Conservation (phyloP, 345 rosid species). For the Populus nigra region DNA sequence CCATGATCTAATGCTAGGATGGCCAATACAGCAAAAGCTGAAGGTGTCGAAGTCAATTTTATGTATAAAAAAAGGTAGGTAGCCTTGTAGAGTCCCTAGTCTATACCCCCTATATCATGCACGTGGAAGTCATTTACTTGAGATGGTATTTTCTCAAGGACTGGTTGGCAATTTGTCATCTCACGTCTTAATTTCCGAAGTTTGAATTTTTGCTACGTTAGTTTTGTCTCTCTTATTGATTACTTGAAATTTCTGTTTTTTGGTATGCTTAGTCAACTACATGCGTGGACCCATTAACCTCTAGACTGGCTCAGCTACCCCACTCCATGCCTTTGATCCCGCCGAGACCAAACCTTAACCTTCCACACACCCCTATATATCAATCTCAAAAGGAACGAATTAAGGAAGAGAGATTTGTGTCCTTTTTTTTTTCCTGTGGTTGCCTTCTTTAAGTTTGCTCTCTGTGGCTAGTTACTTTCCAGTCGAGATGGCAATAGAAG, state of each 20-base stretch:
- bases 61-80: background rate
- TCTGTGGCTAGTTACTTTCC: background rate
- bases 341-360: conserved; percentile 18
- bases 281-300: conserved; percentile 15
- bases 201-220: background rate
- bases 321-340: conserved; percentile 57
- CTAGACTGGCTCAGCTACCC: conserved; percentile 33
- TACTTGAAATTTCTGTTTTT: background rate
- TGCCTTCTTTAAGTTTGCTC: background rate
- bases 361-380: background rate
- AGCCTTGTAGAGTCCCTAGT: too few species aligned
- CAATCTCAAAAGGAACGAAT: background rate
- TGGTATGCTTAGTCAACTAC: conserved; percentile 1
- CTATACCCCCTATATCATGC: background rate
- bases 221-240: background rate
- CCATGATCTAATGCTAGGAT: background rate
- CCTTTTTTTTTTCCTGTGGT: background rate
- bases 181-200: background rate
- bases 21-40: background rate
- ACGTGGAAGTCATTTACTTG: background rate
- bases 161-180: background rate
- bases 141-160: background rate
- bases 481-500: conserved; percentile 27
- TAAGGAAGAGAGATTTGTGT: background rate
- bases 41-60: background rate